phyloP scores from a whole-genome alignment of 2,329 filamentous ascomycete genomes.

The Fusarium graminum region DNA sequence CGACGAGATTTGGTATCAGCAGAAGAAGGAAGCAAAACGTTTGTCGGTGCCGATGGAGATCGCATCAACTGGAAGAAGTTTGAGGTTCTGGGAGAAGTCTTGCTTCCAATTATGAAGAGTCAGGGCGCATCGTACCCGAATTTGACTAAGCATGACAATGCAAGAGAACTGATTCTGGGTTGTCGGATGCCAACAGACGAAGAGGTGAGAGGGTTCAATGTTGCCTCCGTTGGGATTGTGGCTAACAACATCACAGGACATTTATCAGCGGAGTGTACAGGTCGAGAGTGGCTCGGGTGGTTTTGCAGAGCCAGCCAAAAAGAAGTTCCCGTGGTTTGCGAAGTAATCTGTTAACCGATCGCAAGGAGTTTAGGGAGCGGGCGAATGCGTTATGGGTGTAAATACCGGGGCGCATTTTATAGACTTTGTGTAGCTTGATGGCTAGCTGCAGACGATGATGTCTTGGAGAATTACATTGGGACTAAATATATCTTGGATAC shows the following conservation, averaged over 20 bases:
- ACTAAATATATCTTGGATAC: conserved; percentile 29
- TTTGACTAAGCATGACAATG: conserved; percentile 75
- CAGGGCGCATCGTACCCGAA: conserved; percentile 86
- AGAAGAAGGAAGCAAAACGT: conserved; percentile 91
- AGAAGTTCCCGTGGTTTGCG: conserved; percentile 76
- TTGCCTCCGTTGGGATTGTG: neutral
- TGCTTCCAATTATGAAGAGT: conserved; percentile 91
- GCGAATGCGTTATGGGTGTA: conserved; percentile 26
- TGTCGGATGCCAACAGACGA: conserved; percentile 86
- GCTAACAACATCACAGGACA: conserved; percentile 63
- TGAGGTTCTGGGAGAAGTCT: conserved; percentile 92
- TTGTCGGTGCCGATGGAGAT: conserved; percentile 78
- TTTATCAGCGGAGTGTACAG: conserved; percentile 72
- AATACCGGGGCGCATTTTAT: conserved; percentile 40
- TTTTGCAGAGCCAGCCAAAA: conserved; percentile 65
- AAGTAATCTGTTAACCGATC: conserved; percentile 55
- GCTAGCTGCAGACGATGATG: conserved; percentile 28
- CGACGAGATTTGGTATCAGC: conserved; percentile 90
- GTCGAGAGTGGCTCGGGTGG: conserved; percentile 66
- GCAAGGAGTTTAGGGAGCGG: conserved; percentile 48
- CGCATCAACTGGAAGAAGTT: conserved; percentile 99
- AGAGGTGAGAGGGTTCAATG: conserved; percentile 76
- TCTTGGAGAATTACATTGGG: conserved; percentile 21
- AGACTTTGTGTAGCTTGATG: conserved; percentile 38
- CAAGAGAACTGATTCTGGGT: conserved; percentile 82